Conservation (phyloP, 768 basidiomycete species). For the Agrocybe pediades region DNA sequence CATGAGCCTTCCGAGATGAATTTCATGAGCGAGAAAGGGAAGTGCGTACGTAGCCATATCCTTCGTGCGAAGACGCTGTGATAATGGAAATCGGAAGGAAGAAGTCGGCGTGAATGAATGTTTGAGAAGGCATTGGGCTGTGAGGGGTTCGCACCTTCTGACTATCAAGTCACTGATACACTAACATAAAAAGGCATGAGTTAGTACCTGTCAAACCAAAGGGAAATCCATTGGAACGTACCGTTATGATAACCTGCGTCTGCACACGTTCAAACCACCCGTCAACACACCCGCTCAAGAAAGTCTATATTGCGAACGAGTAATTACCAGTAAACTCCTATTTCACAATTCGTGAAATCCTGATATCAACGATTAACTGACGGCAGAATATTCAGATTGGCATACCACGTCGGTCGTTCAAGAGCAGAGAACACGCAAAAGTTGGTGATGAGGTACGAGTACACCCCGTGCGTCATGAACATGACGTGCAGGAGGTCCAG, state of each 20-base stretch:
- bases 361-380: neutral
- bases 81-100: neutral
- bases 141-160: slow-evolving; percentile 12
- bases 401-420: slow-evolving; percentile 19
- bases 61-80: slow-evolving; percentile 24
- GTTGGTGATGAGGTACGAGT: slow-evolving; percentile 19
- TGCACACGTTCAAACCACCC: neutral
- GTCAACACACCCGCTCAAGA: too few relatives aligned
- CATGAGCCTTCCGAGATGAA: neutral
- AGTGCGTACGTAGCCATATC: slow-evolving; percentile 22
- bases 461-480: slow-evolving; percentile 26
- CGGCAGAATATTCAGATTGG: neutral
- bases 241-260: slow-evolving; percentile 25
- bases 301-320: neutral
- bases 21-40: neutral
- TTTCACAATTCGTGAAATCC: neutral
- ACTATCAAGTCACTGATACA: slow-evolving; percentile 24
- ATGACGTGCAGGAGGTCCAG: slow-evolving; percentile 20
- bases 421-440: slow-evolving; percentile 16
- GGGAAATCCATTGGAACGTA: neutral
- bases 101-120: too few relatives aligned
- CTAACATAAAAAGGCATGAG: slow-evolving; percentile 1
- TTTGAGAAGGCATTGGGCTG: too few relatives aligned
- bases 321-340: slow-evolving; percentile 21
- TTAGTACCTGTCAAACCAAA: neutral